Conservation (phyloP, 1,284 basidiomycete species). For the Macrocystidia cucumis region DNA sequence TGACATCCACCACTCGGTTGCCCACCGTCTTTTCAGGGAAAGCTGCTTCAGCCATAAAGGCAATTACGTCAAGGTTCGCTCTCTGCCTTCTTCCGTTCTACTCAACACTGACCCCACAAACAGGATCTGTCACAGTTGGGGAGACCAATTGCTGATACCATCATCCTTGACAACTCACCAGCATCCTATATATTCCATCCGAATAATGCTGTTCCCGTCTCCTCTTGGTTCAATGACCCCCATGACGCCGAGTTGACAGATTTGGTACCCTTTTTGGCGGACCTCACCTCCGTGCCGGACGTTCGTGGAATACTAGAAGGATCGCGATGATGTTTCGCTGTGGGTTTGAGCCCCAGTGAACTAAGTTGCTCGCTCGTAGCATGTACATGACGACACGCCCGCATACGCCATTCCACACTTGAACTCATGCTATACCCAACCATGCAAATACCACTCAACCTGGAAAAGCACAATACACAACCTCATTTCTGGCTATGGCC, state of each 20-base stretch:
- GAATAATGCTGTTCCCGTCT: slow-evolving; percentile 97
- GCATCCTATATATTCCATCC: slow-evolving; percentile 99
- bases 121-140: slow-evolving; percentile 96
- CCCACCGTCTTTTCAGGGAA: slow-evolving; percentile 94
- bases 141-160: slow-evolving; percentile 85
- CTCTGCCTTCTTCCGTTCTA: slow-evolving; percentile 3
- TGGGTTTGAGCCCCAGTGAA: too few species aligned
- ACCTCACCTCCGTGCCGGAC: slow-evolving; percentile 83
- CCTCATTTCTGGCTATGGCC: too few species aligned
- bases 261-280: slow-evolving; percentile 87
- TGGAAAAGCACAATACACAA: too few species aligned
- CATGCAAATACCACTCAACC: too few species aligned
- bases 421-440: too few species aligned
- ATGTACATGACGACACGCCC: too few species aligned
- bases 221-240: slow-evolving; percentile 98
- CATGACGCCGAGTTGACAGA: slow-evolving; percentile 97
- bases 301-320: slow-evolving; percentile 88
- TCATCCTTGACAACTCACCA: slow-evolving; percentile 98
- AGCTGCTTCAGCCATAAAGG: slow-evolving; percentile 98
- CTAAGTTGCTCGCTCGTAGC: too few species aligned
- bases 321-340: slow-evolving; percentile 43
- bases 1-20: slow-evolving; percentile 85
- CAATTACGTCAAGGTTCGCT: slow-evolving; percentile 91
- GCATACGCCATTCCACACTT: too few species aligned
- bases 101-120: slow-evolving; percentile 5